Base-by-base conservation (phyloP, 192 early-diverging fungal genomes). In the Coemansia sp. region DNA sequence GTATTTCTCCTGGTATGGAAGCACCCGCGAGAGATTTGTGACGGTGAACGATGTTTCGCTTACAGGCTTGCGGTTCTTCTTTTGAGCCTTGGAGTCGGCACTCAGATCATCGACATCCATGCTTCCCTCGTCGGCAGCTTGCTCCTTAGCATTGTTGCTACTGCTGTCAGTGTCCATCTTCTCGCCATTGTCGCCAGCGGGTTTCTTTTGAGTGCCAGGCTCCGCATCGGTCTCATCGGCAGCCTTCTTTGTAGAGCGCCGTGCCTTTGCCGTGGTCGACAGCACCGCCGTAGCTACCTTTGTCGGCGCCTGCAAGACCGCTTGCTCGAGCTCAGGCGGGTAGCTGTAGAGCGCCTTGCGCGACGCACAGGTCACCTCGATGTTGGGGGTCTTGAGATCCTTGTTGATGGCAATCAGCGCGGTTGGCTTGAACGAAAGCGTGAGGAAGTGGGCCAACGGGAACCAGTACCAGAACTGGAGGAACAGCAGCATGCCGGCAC, bases 381-480 rank as follows among this genome's bases (percentile, higher is more conserved):
- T 86, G 80, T 91, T 87, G 32, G 96, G 96, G 61, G 89, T 85
- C 66, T 90, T 74, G 23, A 99, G 79, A 58, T 96, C 84, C 59
- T 89, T 89, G 80, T 96, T 94, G 59, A 99, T 83, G 9, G 93
- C 97, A 81, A 99, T 97, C 40, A 99, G 74, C 40, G 90, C 94
- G 2, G 97, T 99, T 6, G 97, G 96, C 41, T 89, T 92, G 71
- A 99, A 97, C 8, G 96, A 84, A 77, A 99, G 86, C 58, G 91
- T 87, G 63, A 99, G 71, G 74, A 99, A 98, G 82, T 98, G 97
- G 32, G 91, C 90, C 69, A 98, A 80, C 40, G 97, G 97, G 84
- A 92, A 98, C 97, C 97, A 99, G 87, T 95, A 95, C 97, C 97
- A 99, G 80, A 97, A 98, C 83, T 99, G 96, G 23, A 95, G 93